Evolutionary conservation across 768 basidiomycete genomes (phyloP).

Genomic region (Leccinellum luteum): DNA sequence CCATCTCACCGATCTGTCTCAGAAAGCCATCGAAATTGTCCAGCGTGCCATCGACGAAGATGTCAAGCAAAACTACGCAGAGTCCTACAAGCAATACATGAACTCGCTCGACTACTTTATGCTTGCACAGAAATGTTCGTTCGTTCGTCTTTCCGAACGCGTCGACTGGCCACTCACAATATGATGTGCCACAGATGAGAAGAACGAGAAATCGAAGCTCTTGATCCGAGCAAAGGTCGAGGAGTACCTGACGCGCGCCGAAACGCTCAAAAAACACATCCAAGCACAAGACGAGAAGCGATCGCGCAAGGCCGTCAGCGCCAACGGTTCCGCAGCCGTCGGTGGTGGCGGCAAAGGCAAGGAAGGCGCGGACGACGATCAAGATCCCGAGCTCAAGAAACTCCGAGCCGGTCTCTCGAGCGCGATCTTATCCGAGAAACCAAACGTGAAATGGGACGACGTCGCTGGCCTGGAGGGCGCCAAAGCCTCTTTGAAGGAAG

Average conservation of each 20-base stretch:
- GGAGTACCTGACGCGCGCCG: constrained; percentile 90
- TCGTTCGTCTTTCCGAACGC: constrained; percentile 44
- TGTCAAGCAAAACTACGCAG: constrained; percentile 86
- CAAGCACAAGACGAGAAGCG: constrained; percentile 55
- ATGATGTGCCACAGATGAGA: constrained; percentile 51
- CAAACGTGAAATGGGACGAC: constrained; percentile 97
- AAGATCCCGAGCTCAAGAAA: constrained; percentile 94
- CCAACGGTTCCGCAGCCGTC: constrained; percentile 42
- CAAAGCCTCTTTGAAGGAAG: constrained; percentile 95
- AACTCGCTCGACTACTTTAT: constrained; percentile 98
- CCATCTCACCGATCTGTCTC: constrained; percentile 18
- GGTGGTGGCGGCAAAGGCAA: constrained; percentile 47
- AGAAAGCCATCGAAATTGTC: constrained; percentile 88
- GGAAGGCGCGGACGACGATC: constrained; percentile 58
- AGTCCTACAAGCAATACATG: constrained; percentile 93
- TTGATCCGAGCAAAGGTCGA: constrained; percentile 85
- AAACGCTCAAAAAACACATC: constrained; percentile 86
- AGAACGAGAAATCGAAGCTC: constrained; percentile 88
- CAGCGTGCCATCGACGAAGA: constrained; percentile 93
- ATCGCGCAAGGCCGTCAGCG: constrained; percentile 47
- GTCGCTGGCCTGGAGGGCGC: constrained; percentile 95
- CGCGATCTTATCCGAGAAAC: constrained; percentile 90
- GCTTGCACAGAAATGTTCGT: constrained; percentile 87
- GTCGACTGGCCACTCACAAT: background rate
- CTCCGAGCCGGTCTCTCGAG: constrained; percentile 85